A percentile compares a stretch with the other conserved stretches of the same genome.
Evolutionary conservation across 768 basidiomycete species (phyloP).

Genomic region (Tulasnella sp.): DNA sequence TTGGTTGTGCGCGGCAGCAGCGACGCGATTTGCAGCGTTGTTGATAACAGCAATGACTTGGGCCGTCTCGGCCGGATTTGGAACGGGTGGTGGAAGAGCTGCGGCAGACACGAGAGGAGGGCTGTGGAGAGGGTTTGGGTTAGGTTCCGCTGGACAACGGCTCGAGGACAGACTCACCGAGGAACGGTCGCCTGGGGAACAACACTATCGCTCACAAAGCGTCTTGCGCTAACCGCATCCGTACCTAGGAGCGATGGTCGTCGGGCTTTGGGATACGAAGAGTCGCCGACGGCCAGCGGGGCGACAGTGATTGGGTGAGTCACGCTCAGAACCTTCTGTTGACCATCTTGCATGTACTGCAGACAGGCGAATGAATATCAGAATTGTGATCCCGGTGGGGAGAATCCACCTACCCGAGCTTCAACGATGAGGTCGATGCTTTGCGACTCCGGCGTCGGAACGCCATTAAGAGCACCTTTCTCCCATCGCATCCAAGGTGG

Average conservation of each 20-base stretch:
- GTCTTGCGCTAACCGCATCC: constrained; percentile 38
- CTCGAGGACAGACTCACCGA: constrained; percentile 5
- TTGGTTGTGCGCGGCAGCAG: constrained; percentile 67
- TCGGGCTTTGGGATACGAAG: constrained; percentile 29
- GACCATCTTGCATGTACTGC: constrained; percentile 68
- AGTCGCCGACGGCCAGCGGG: constrained; percentile 52
- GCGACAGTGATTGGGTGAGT: constrained; percentile 70
- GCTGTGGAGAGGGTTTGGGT: not conserved
- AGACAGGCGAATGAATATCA: too few species aligned
- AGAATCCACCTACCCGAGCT: constrained; percentile 56
- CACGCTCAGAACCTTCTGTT: constrained; percentile 63
- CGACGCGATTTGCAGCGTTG: constrained; percentile 70
- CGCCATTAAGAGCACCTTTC: constrained; percentile 73
- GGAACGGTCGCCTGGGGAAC: constrained; percentile 35
- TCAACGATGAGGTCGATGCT: constrained; percentile 69
- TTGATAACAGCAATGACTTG: constrained; percentile 76
- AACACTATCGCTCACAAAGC: constrained; percentile 43
- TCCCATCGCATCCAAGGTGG: constrained; percentile 90
- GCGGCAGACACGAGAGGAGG: constrained; percentile 37
- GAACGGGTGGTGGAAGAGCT: constrained; percentile 35
- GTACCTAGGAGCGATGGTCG: constrained; percentile 42
- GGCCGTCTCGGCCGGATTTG: constrained; percentile 43
- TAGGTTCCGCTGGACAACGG: not conserved
- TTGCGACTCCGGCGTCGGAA: constrained; percentile 70
- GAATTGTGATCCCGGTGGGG: not conserved